Evolutionary conservation across 768 basidiomycete genomes (phyloP).

Genomic region (Panus rudis): DNA sequence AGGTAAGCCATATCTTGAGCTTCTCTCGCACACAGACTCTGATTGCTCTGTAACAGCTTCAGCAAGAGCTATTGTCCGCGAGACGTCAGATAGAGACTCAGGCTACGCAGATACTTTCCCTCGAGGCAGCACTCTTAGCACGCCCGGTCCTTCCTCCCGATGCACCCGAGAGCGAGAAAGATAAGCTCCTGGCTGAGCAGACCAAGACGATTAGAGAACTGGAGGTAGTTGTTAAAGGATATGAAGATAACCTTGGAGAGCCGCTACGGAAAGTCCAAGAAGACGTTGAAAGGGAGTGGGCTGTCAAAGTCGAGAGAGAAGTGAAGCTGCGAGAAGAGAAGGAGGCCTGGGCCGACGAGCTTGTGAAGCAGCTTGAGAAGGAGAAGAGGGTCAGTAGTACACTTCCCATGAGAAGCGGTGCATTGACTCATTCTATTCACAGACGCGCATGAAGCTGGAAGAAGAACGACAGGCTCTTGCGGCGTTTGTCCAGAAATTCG

Average conservation of each 20-base stretch:
- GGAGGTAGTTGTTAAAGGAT: constrained; percentile 62
- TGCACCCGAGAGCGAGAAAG: constrained; percentile 67
- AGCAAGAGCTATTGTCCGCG: constrained; percentile 81
- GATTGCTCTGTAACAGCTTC: constrained; percentile 65
- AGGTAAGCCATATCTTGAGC: constrained; percentile 38
- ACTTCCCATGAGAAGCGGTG: not conserved
- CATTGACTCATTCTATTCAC: not conserved
- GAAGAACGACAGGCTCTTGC: constrained; percentile 73
- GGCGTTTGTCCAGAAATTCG: constrained; percentile 78
- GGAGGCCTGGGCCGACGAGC: constrained; percentile 66
- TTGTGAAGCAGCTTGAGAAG: constrained; percentile 70
- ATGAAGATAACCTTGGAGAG: constrained; percentile 68
- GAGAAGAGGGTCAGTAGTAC: constrained; percentile 54
- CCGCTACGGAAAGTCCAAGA: constrained; percentile 59
- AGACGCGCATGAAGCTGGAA: constrained; percentile 60
- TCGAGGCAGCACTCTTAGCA: constrained; percentile 70
- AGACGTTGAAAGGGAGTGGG: constrained; percentile 73
- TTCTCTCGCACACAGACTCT: not conserved
- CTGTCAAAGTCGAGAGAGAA: constrained; percentile 51
- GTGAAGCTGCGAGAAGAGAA: constrained; percentile 55
- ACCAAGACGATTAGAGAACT: constrained; percentile 71
- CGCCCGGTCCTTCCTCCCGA: constrained; percentile 60
- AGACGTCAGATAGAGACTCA: constrained; percentile 76
- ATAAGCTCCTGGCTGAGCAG: constrained; percentile 66
- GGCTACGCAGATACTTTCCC: constrained; percentile 73